Evolutionary conservation across 179 eudicot species (phyloP).

Genomic region (Dionaea muscipula): DNA sequence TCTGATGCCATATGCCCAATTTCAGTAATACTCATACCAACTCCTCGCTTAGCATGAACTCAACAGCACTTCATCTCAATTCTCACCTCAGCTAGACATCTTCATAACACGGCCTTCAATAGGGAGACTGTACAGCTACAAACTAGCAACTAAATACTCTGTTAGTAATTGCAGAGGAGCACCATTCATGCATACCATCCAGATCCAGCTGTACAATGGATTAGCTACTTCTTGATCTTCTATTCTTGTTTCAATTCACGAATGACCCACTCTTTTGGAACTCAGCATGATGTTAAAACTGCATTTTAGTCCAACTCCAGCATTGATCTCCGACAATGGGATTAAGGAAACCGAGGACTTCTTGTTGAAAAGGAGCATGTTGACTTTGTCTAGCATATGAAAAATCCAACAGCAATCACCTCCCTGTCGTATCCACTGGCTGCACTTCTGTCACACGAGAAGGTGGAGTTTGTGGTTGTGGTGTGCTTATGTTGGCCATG

Average conservation of each 20-base stretch:
- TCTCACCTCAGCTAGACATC: no score
- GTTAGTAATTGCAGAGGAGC: not conserved
- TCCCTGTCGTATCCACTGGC: slow-evolving; percentile 22
- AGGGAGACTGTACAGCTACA: slow-evolving; percentile 14
- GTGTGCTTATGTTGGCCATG: slow-evolving; percentile 25
- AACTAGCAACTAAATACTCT: slow-evolving; percentile 13
- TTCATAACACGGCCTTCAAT: no score
- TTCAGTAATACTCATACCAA: no score
- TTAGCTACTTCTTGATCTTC: slow-evolving; percentile 11
- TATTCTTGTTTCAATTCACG: no score
- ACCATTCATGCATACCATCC: slow-evolving; percentile 2
- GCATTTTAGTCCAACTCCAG: not conserved
- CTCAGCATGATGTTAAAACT: not conserved
- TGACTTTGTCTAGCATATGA: not conserved
- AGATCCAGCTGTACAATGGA: slow-evolving; percentile 17
- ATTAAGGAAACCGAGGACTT: not conserved
- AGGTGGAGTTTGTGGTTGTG: slow-evolving; percentile 46
- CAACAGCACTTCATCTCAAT: no score
- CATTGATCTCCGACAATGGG: slow-evolving; percentile 1
- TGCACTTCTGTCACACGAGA: slow-evolving; percentile 28
- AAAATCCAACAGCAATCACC: slow-evolving; percentile 15
- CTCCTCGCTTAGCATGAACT: no score
- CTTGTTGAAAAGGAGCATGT: not conserved
- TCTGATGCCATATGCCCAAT: no score
- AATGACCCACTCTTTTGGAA: not conserved